Evolutionary conservation across 352 stramenopile species (phyloP).

Genomic region (Phytophthora foliorum): DNA sequence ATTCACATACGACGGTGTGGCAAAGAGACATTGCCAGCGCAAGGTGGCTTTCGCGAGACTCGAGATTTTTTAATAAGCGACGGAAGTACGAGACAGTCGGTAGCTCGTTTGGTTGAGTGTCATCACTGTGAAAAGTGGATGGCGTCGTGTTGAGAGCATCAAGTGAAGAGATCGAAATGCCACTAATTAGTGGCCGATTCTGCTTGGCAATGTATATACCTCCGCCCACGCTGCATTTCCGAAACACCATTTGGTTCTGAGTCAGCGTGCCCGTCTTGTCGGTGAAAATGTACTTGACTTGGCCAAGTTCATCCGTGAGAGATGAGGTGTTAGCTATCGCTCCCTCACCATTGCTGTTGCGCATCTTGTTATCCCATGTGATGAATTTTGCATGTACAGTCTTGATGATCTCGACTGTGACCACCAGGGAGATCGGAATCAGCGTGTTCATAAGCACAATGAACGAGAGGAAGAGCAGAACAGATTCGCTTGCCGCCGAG

Average conservation of each 20-base stretch:
- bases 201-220: conserved; percentile 73
- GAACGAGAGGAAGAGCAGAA: conserved; percentile 92
- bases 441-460: conserved; percentile 93
- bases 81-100: conserved; percentile 55
- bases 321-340: conserved; percentile 90
- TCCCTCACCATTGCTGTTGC: conserved; percentile 50
- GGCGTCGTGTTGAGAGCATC: conserved; percentile 22
- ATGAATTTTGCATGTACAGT: conserved; percentile 83
- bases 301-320: conserved; percentile 94
- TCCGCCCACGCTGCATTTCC: conserved; percentile 94
- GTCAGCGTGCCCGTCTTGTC: conserved; percentile 97
- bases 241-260: conserved; percentile 97
- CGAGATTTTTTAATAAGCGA: conserved; percentile 54
- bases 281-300: conserved; percentile 94
- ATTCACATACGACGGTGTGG: conserved; percentile 89
- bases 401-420: conserved; percentile 88
- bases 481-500: background rate
- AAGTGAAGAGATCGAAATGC: conserved; percentile 49
- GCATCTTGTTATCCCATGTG: conserved; percentile 79
- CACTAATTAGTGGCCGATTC: conserved; percentile 26
- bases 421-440: conserved; percentile 95
- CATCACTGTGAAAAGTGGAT: conserved; percentile 28
- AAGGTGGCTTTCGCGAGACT: conserved; percentile 63
- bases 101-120: conserved; percentile 11
- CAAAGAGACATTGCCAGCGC: conserved; percentile 85